Evolutionary conservation across 2,329 filamentous ascomycete genomes (phyloP), one percentile per base, ranked within the genome.

Genomic region (Dactylellina parvicollis): DNA sequence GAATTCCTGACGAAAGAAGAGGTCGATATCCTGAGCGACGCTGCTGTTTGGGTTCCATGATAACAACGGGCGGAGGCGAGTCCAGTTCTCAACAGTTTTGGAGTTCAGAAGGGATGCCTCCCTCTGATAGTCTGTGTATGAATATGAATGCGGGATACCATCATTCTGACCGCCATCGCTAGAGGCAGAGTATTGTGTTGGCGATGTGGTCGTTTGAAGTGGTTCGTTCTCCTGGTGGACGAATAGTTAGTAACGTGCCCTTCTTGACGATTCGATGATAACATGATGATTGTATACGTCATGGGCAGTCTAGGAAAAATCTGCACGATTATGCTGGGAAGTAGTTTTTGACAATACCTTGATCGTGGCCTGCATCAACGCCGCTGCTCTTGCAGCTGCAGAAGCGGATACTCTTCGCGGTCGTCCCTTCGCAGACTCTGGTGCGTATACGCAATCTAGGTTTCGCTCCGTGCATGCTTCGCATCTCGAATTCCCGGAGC

Each of bases 381-480:
- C 59, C 2, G 67, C 67, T 24, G 67, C 67, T 30, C 67, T 22
- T n/a, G 67, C 67, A 54, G 67, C 67, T 12, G 67, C 67, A 24
- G 67, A 65, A 14, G 67, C 59, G 36, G 67, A 72, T 54, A 72
- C 30, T 16, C 67, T 65, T 34, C 67, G 67, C 22, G 67, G 67
- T 50, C 67, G 36, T 8, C 67, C 67, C 38, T 72, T 72, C 46
- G 67, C 67, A n/a, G 67, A 72, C 52, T 72, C 67, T 34, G 67
- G 67, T 44, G 67, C 67, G 55, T 72, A 72, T 16, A 72, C 67
- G 20, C 67, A 72, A 38, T 72, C 67, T 12, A 72, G 46, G 67
- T 72, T 72, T 55, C 67, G 55, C 59, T 72, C 67, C 59, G 49
- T 47, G 67, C 67, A 72, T 16, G 67, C 67, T 46, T 72, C 67